A percentile compares a stretch with the other conserved stretches of the same genome.
Evolutionary conservation across 139 green algal genomes (phyloP).

Genomic region (Chlamydomonas sphaeroides): DNA sequence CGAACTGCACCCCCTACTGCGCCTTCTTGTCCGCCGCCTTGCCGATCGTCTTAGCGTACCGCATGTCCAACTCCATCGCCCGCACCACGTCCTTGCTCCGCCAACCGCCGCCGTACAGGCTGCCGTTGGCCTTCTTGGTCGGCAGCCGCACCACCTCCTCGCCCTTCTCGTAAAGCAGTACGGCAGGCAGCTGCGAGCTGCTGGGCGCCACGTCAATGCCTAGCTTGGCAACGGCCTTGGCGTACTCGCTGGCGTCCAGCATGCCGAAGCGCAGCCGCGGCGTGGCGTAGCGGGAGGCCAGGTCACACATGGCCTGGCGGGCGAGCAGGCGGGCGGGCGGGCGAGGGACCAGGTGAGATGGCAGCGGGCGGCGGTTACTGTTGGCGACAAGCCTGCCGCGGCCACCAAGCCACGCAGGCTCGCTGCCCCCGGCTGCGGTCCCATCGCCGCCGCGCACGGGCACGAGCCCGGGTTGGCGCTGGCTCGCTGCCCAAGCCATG

Average conservation of each 20-base stretch:
- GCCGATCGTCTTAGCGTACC: background rate
- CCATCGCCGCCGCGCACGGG: no score
- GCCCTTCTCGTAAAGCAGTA: conserved; percentile 44
- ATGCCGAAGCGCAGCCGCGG: conserved; percentile 34
- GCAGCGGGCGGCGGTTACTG: no score
- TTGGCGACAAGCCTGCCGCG: no score
- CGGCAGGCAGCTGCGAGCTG: conserved; percentile 50
- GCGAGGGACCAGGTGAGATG: no score
- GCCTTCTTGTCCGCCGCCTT: conserved; percentile 17
- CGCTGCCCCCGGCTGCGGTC: no score
- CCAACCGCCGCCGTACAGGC: background rate
- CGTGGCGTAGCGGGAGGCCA: conserved; percentile 36
- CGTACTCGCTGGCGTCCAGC: conserved; percentile 41
- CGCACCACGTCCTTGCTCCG: conserved; percentile 19
- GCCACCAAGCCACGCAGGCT: no score
- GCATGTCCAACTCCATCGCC: conserved; percentile 32
- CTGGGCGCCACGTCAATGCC: conserved; percentile 16
- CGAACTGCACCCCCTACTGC: background rate
- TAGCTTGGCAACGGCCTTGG: background rate
- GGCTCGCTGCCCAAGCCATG: no score
- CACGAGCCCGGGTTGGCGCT: no score
- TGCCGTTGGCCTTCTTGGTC: background rate
- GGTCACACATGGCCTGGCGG: conserved; percentile 37
- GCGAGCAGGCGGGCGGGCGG: no score
- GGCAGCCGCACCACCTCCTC: conserved; percentile 51